Conservation (phyloP, 352 stramenopile species). For the Phytophthora citricola region DNA sequence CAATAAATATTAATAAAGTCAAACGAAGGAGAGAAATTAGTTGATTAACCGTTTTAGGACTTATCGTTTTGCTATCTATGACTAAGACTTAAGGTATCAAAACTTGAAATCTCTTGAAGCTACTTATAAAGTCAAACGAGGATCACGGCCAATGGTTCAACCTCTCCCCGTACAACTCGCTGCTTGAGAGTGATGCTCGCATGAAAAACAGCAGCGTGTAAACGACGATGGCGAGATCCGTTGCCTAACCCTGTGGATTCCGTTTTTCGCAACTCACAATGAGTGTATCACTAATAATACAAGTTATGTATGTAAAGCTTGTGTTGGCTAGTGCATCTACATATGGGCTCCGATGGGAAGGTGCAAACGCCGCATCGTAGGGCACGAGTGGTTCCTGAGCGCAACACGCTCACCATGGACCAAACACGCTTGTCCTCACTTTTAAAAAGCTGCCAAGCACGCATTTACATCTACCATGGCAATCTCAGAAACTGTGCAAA, state of each 20-base stretch:
- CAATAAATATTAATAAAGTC: too few species aligned
- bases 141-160: too few species aligned
- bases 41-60: too few species aligned
- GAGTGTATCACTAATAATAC: not conserved
- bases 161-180: too few species aligned
- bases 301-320: not conserved
- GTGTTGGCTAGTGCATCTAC: not conserved
- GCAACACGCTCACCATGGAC: constrained; percentile 2
- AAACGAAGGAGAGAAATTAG: too few species aligned
- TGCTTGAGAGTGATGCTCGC: too few species aligned
- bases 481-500: constrained; percentile 31
- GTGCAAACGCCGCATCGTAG: constrained; percentile 8
- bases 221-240: not conserved
- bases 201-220: not conserved
- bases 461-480: constrained; percentile 7
- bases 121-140: too few species aligned
- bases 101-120: too few species aligned
- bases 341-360: constrained; percentile 5
- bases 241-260: not conserved
- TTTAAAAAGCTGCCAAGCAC: constrained; percentile 9
- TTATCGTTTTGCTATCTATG: too few species aligned
- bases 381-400: not conserved
- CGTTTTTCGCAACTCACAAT: not conserved
- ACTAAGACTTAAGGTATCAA: too few species aligned
- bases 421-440: constrained; percentile 9